Conservation (phyloP, 305 asterid genomes). For the Stenogyne calaminthoides region DNA sequence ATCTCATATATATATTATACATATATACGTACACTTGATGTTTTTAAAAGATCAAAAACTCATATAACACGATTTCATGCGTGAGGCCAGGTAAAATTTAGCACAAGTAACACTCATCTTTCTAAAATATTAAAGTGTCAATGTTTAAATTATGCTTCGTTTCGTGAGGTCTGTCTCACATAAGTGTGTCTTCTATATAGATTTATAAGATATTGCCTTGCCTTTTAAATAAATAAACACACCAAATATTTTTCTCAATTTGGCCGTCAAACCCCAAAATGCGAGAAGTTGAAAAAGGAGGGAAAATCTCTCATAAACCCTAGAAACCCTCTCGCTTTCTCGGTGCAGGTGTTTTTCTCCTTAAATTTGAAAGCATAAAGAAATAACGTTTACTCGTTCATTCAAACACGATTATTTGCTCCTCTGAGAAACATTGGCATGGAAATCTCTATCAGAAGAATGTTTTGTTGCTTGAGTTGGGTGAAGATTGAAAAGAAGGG, state of each 20-base stretch:
- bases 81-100: too few species aligned
- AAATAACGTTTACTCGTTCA: not conserved
- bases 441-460: slow-evolving; percentile 12
- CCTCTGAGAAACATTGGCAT: not conserved
- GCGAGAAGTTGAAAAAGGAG: slow-evolving; percentile 28
- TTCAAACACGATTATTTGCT: not conserved
- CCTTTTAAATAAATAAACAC: too few species aligned
- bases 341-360: not conserved
- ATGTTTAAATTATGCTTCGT: too few species aligned
- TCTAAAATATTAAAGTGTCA: too few species aligned
- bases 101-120: too few species aligned
- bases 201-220: too few species aligned
- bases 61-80: too few species aligned
- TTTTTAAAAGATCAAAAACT: too few species aligned
- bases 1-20: too few species aligned
- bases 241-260: not conserved
- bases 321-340: slow-evolving; percentile 15
- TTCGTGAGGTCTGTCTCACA: too few species aligned
- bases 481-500: slow-evolving; percentile 18
- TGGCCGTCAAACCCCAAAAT: slow-evolving; percentile 2
- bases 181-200: too few species aligned
- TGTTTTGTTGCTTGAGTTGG: slow-evolving; percentile 15
- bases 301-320: slow-evolving; percentile 37
- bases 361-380: not conserved
- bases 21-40: too few species aligned